A percentile compares a stretch with the other conserved stretches of the same genome.
Evolutionary conservation across 129 eudicot species (phyloP).

Genomic region (Centaurea solstitialis): DNA sequence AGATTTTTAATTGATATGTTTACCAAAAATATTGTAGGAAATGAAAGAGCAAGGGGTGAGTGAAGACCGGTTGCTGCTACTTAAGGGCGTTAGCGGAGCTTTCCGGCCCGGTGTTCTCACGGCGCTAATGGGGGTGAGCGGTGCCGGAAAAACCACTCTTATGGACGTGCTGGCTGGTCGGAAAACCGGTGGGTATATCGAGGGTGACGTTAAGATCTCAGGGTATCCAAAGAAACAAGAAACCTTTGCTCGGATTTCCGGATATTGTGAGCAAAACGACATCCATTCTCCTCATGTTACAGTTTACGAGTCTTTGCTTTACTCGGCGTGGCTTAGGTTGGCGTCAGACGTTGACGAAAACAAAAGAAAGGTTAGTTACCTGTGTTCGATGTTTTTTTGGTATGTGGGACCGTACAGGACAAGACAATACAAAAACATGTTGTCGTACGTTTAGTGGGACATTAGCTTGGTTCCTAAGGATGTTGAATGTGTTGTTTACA

Average conservation of each 20-base stretch:
- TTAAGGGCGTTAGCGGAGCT: conserved; percentile 80
- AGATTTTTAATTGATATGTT: neutral
- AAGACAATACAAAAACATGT: too few relatives aligned
- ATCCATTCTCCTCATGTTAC: conserved; percentile 93
- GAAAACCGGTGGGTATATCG: conserved; percentile 85
- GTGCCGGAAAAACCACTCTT: conserved; percentile 93
- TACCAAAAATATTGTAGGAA: conserved; percentile 50
- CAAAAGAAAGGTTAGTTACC: conserved; percentile 59
- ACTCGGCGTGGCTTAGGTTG: conserved; percentile 86
- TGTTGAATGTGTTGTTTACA: conserved; percentile 15
- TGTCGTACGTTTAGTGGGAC: too few relatives aligned
- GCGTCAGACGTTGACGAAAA: conserved; percentile 59
- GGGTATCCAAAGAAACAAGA: conserved; percentile 89
- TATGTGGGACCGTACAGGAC: too few relatives aligned
- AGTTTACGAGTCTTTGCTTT: conserved; percentile 67
- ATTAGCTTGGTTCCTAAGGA: neutral
- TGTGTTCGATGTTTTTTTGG: neutral
- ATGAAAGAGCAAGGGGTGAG: conserved; percentile 73
- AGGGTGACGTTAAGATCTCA: conserved; percentile 61
- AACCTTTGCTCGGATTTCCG: conserved; percentile 83
- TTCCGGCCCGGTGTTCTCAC: conserved; percentile 90
- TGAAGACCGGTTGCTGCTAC: conserved; percentile 64
- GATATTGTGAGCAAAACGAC: conserved; percentile 91
- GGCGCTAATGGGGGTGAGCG: conserved; percentile 95
- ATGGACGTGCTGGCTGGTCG: conserved; percentile 94